Base-by-base conservation (phyloP, 352 stramenopile species). In the Globisporangium paddicum region DNA sequence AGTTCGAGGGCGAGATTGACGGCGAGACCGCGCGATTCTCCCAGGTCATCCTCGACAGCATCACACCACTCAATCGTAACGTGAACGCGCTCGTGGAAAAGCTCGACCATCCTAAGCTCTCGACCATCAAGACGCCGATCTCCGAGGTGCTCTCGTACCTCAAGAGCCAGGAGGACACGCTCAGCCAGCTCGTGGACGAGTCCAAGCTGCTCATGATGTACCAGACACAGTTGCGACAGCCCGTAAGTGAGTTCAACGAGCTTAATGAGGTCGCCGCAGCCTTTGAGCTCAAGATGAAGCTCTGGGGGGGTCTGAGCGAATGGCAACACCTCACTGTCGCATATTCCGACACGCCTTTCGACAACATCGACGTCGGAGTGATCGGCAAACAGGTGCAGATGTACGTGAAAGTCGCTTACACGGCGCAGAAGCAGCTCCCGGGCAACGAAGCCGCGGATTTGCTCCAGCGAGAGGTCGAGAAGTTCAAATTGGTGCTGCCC, bases 11-110 rank as follows among this genome's bases (percentile, higher is more conserved):
- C 14, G 83, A 96, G 30, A 78, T 97, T 30, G 91, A 98, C 55
- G 86, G 90, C 25, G 94, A 98, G 48, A 97, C 86, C 5, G 86
- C 79, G 2, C 87, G 90, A 7, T 98, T 98, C 50, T 89, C 87
- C 7, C 82, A 95, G 37, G 68, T 95, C 23, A 96, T 98, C 50
- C 69, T 93, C 13, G 91, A 97, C 35, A 94, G 91, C 57, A 87
- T 98, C 42, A 64, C 75, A 9, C 79, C 84, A 0, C 55, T 95
- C 21, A 92, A 86, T 32, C 76, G 77, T 8, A 89, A 81, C 30
- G 82, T 88, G 0, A 75, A 82, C 2, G 38, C 77, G 32, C 53
- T 98, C 7, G 64, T 85, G 6, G 87, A 97, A 50, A 89, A 91
- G 34, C 69, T 97, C 9, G 85, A 94, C 30, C 77, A 95, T 32